Conservation (phyloP, 2,329 filamentous ascomycete species). For the Macrophomina phaseolina region DNA sequence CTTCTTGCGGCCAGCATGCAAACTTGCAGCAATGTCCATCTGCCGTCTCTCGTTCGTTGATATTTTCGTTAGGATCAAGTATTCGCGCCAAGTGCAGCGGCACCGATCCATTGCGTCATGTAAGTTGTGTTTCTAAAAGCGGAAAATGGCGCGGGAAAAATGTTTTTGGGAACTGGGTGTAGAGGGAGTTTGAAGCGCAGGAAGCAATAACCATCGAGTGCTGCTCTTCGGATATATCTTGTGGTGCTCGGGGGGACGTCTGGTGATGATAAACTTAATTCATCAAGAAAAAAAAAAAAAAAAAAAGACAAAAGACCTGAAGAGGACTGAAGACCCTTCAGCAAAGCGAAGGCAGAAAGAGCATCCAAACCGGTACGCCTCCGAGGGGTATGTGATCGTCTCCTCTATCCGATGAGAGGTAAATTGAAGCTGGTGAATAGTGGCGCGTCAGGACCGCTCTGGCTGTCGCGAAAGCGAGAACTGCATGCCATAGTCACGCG, state of each 20-base stretch:
- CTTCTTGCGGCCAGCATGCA: neutral
- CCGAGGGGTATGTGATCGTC: neutral
- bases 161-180: neutral
- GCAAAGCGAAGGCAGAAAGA: neutral
- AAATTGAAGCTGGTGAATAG: neutral
- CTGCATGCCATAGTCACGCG: neutral
- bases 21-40: neutral
- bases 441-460: neutral
- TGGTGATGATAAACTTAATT: neutral
- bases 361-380: neutral
- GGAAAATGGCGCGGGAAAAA: neutral
- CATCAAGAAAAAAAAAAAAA: neutral
- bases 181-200: neutral
- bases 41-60: neutral
- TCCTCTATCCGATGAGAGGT: conserved; percentile 11
- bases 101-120: neutral
- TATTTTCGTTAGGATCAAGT: neutral
- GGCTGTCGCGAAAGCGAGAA: neutral
- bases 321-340: neutral
- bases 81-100: neutral
- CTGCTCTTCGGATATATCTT: neutral
- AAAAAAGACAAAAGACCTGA: neutral
- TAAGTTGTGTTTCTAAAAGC: neutral
- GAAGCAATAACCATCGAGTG: neutral
- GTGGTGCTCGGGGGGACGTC: neutral